Evolutionary conservation across 2,329 filamentous ascomycete species (phyloP), one percentile per base, ranked within the genome.

Genomic region (Microsporum audouinii): DNA sequence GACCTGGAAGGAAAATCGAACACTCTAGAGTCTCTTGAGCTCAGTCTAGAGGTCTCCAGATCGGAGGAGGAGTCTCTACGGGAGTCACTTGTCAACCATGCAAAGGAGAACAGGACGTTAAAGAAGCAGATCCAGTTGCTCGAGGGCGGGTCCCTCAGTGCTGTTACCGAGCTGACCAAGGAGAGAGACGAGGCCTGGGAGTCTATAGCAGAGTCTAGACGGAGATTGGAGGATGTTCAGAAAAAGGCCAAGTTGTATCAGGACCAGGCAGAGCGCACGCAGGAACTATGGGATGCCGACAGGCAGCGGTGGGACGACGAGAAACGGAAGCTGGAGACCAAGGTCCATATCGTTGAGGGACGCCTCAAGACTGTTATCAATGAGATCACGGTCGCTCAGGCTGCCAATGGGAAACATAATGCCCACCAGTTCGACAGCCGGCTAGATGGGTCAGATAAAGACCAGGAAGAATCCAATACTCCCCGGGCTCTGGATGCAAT

Each of bases 1-100:
- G 94, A 99, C 65, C 84, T 97, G 64, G 94, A 99, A 70, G 89
- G 88, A 47, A 96, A 96, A 75, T 83, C 87, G 51, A 89, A 85
- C 68, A 82, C 90, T 59, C 96, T 99, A 60, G 91, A 96, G 71
- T 85, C 83, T 59, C 79, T 99, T 14, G 94, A 99, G 74, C 78
- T 81, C 1, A 85, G 81, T 31, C 77, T 99, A 38, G 85, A 95
- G 64, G 77, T 82, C 1, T 80, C 85, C 0, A 85, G 85, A 60
- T 82, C 83, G 61, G 91, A 97, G 65, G 87, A 88, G 65, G 91
- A 95, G 63, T 73, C 80, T 0, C 75, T 95, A 6, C 82, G 84
- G 63, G 79, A 80, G 27, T 84, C 80, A 45, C 70, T 91, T 0
- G 76, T 84, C 0, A 80, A 80, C 14, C 85, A 82, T 2, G 80